A percentile compares a stretch with the other conserved stretches of the same genome.
Evolutionary conservation across 257 asterid genomes (phyloP).

Genomic region (Fraxinus anomala): DNA sequence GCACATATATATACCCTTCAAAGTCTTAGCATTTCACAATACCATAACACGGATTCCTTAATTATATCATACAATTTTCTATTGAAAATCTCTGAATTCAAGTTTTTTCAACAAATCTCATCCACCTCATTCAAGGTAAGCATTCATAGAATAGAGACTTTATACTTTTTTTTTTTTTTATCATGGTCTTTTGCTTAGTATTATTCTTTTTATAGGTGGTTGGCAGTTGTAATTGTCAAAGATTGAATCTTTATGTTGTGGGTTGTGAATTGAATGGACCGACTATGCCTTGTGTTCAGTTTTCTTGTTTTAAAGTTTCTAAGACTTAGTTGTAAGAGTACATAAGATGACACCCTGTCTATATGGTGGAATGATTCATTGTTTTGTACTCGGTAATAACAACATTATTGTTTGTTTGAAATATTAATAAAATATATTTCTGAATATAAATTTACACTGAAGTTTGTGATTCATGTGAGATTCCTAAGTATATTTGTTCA

Average conservation of each 20-base stretch:
- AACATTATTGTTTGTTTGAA: not conserved
- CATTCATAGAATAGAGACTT: not conserved
- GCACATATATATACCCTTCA: slow-evolving; percentile 42
- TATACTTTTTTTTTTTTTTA: not conserved
- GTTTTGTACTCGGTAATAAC: slow-evolving; percentile 10
- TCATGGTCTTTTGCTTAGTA: slow-evolving; percentile 11
- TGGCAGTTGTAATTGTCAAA: slow-evolving; percentile 17
- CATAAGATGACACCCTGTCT: slow-evolving; percentile 31
- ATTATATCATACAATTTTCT: slow-evolving; percentile 10
- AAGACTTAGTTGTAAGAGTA: slow-evolving; percentile 18
- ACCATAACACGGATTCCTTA: slow-evolving; percentile 8
- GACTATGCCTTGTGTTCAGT: slow-evolving; percentile 3
- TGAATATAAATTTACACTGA: not conserved
- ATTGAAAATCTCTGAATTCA: slow-evolving; percentile 15
- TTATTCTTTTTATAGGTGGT: not conserved
- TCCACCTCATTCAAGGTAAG: slow-evolving; percentile 33
- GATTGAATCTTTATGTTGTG: slow-evolving; percentile 32
- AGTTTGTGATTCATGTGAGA: slow-evolving; percentile 15
- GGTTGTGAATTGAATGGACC: slow-evolving; percentile 23
- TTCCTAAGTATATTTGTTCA: slow-evolving; percentile 16
- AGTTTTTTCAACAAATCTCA: slow-evolving; percentile 9
- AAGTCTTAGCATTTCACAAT: slow-evolving; percentile 28
- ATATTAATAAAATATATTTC: not conserved
- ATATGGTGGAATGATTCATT: slow-evolving; percentile 24
- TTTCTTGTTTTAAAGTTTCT: slow-evolving; percentile 12